These are phyloP conservation scores for Rubia peregrina DNA, from an alignment of 305 asterid genomes.

Conservation along the genomic window DNA sequence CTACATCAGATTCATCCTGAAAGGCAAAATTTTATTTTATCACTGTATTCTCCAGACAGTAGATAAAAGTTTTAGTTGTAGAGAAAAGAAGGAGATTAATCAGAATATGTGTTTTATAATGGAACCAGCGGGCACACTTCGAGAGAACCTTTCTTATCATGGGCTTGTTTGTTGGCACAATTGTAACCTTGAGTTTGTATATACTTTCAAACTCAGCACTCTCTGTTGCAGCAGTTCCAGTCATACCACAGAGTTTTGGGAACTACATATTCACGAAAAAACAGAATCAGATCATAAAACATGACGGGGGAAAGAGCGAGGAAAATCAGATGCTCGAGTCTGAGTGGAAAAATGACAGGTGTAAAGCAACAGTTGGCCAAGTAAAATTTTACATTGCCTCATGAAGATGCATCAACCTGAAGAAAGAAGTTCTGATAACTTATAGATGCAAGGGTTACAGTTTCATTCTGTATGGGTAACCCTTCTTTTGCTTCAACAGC, in stretches of 20 bases:
- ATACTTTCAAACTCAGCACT: conserved; percentile 94
- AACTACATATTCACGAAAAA: conserved; percentile 47
- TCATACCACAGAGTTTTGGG: conserved; percentile 99
- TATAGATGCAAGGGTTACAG: conserved; percentile 92
- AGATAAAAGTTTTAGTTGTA: background rate
- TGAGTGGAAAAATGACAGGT: too few relatives aligned
- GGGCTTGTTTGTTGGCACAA: conserved; percentile 97
- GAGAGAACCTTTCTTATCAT: conserved; percentile 86
- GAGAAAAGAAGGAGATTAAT: background rate
- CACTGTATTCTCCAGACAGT: background rate
- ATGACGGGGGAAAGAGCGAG: background rate
- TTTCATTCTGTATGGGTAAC: conserved; percentile 92
- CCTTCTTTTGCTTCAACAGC: conserved; percentile 99
- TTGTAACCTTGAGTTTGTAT: conserved; percentile 95
- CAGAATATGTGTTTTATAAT: conserved; percentile 1
- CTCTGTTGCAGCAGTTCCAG: conserved; percentile 99
- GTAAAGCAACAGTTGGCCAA: background rate
- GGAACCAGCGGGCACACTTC: background rate
- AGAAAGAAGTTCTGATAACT: conserved; percentile 99
- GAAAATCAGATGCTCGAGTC: conserved; percentile 10
- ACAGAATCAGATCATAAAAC: conserved; percentile 27
- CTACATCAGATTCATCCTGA: conserved; percentile 97
- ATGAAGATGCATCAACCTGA: conserved; percentile 55
- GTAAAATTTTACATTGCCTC: conserved; percentile 18
- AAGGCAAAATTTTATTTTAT: conserved; percentile 4